Conservation (phyloP, 441 rosid genomes). For the Breynia disticha region DNA sequence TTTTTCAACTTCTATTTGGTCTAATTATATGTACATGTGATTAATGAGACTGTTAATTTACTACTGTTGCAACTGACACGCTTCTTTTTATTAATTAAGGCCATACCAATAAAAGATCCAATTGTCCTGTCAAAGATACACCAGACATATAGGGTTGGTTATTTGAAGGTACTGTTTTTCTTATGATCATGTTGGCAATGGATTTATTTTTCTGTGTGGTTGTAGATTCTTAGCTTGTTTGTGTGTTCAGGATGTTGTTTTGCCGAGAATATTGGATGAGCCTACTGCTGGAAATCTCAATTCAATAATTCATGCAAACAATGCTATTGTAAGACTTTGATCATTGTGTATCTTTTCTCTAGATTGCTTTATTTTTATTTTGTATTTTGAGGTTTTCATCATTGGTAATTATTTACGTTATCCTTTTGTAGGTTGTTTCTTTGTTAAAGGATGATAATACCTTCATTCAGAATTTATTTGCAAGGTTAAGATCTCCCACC, state of each 20-base stretch:
- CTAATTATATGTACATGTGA: not conserved
- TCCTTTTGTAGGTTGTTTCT: conserved; percentile 68
- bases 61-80: conserved; percentile 10
- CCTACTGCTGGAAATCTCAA: conserved; percentile 77
- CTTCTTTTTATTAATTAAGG: conserved; percentile 36
- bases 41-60: not conserved
- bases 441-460: conserved; percentile 85
- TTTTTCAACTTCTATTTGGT: conserved; percentile 12
- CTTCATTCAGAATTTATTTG: conserved; percentile 92
- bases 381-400: conserved; percentile 1
- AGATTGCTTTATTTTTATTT: not conserved
- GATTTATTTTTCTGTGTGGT: not conserved
- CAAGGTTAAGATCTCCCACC: conserved; percentile 60
- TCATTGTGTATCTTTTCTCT: not conserved
- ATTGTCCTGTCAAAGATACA: conserved; percentile 90
- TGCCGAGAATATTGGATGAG: conserved; percentile 94
- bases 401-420: conserved; percentile 13
- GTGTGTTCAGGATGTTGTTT: conserved; percentile 76
- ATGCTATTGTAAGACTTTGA: conserved; percentile 71
- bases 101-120: conserved; percentile 79
- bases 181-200: not conserved
- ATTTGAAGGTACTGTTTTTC: conserved; percentile 56
- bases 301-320: conserved; percentile 86
- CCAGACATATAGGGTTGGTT: conserved; percentile 95
- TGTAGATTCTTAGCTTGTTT: conserved; percentile 19